phyloP scores from a whole-genome alignment of 768 basidiomycete genomes.

The Lentinula guzmanii region DNA sequence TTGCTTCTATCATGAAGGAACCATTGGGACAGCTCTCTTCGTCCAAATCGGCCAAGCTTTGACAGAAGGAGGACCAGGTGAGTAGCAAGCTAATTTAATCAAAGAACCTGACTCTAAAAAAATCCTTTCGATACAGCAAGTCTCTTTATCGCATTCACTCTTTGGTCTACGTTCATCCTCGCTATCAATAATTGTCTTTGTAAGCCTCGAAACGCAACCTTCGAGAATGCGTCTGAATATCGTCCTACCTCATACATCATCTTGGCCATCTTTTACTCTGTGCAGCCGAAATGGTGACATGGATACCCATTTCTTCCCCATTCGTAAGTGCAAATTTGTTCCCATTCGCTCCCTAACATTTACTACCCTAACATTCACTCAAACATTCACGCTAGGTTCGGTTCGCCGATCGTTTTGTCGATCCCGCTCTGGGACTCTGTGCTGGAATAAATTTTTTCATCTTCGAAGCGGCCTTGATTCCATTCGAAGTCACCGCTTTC shows the following conservation, averaged over 20 bases:
- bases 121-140: slow-evolving; percentile 24
- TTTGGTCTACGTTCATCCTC: slow-evolving; percentile 45
- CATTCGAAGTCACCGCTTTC: slow-evolving; percentile 51
- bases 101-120: slow-evolving; percentile 14
- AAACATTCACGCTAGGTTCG: slow-evolving; percentile 31
- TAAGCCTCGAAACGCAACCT: slow-evolving; percentile 13
- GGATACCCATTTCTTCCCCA: slow-evolving; percentile 73
- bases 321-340: slow-evolving; percentile 38
- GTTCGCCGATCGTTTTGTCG: slow-evolving; percentile 53
- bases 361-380: neutral
- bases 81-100: slow-evolving; percentile 26
- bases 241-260: too few relatives aligned
- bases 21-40: slow-evolving; percentile 73
- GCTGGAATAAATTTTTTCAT: slow-evolving; percentile 56
- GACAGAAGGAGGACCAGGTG: slow-evolving; percentile 57
- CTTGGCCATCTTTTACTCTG: too few relatives aligned
- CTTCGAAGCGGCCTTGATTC: slow-evolving; percentile 36
- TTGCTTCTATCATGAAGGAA: slow-evolving; percentile 32
- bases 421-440: slow-evolving; percentile 50
- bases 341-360: neutral
- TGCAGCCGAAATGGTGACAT: slow-evolving; percentile 76
- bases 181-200: slow-evolving; percentile 43
- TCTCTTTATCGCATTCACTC: slow-evolving; percentile 42
- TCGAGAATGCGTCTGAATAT: too few relatives aligned
- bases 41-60: slow-evolving; percentile 64